Base-by-base conservation (phyloP, 2,329 filamentous ascomycete species). In the Nannizziopsis arthrosporioides region DNA sequence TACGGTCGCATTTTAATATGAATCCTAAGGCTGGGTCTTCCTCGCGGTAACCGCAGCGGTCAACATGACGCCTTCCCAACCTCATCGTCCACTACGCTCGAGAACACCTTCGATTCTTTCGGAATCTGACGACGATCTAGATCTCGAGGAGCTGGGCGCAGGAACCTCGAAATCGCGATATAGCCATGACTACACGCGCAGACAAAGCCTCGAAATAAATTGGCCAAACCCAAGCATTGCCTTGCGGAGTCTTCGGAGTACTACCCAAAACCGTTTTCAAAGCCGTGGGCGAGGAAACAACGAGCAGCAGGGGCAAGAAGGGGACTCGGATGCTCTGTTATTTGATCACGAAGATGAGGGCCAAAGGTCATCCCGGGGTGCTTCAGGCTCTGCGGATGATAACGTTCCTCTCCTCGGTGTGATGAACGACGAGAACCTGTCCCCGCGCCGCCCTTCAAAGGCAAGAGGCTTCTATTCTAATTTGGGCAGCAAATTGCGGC, bases 371-470 rank as follows among this genome's bases (percentile, higher is more conserved):
- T 81, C 80, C 1, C 78, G 78, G 53, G 75, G 72, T 15, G 81
- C 77, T 59, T 71, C 67, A 19, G 72, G 72, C 12, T 70, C 71
- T 53, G 75, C 73, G 17, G 78, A 80, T 42, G 86, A 90, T 54
- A 81, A 90, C 66, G 80, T 78, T 32, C 84, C 85, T n/a, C 72
- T 94, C 30, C 70, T 93, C 15, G 70, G 75, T 27, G 57, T 67
- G 14, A 58, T 61, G 49, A 57, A 68, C 60, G 51, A 69, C 59
- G 57, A 70, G 68, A 56, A 66, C 32, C 62, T 60, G 3, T 53
- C 59, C 50, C 44, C 49, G 30, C 52, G 51, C 22, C 63, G 59
- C 43, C 59, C 66, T 18, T 55, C 59, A 19, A 56, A 51, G 4
- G 55, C 62, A 18, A 58, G 59, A 10, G 57, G 69, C 41, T 68